These are phyloP conservation scores for Amniculicola lignicola DNA, from an alignment of 495 filamentous ascomycete species.

Conservation along the genomic window DNA sequence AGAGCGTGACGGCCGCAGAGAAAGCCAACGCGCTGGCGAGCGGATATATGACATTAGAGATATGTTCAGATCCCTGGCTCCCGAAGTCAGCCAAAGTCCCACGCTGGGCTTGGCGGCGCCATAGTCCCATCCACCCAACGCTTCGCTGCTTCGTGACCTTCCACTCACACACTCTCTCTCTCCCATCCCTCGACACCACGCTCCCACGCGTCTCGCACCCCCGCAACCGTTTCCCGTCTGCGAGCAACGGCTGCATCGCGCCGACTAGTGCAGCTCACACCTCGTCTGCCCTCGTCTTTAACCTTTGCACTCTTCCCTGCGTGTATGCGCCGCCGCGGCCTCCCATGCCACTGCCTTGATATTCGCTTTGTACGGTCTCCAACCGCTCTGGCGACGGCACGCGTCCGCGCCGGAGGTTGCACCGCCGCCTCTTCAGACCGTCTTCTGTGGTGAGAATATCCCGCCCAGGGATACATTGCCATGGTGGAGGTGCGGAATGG, in stretches of 20 bases:
- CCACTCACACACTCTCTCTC: background rate
- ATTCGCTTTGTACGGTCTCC: slow-evolving; percentile 23
- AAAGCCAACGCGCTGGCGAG: no score
- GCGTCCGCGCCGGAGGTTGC: slow-evolving; percentile 19
- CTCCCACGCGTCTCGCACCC: background rate
- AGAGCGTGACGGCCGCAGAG: no score
- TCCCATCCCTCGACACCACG: background rate
- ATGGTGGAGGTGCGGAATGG: slow-evolving; percentile 36
- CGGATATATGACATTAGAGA: no score
- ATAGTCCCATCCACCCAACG: no score
- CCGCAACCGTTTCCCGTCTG: slow-evolving; percentile 1
- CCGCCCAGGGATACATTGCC: slow-evolving; percentile 20
- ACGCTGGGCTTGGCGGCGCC: background rate
- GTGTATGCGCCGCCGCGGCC: slow-evolving; percentile 26
- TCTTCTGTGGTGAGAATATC: slow-evolving; percentile 15
- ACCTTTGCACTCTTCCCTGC: slow-evolving; percentile 13
- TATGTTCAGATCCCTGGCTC: background rate
- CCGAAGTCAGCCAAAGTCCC: background rate
- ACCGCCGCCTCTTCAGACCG: slow-evolving; percentile 5
- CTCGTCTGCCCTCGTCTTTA: background rate
- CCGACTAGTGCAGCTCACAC: background rate
- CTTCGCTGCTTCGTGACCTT: background rate
- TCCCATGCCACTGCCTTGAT: slow-evolving; percentile 36
- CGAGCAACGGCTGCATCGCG: slow-evolving; percentile 27
- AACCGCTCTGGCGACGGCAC: slow-evolving; percentile 28